phyloP scores from a whole-genome alignment of 2,329 filamentous ascomycete genomes.

The Monosporascus sp. region DNA sequence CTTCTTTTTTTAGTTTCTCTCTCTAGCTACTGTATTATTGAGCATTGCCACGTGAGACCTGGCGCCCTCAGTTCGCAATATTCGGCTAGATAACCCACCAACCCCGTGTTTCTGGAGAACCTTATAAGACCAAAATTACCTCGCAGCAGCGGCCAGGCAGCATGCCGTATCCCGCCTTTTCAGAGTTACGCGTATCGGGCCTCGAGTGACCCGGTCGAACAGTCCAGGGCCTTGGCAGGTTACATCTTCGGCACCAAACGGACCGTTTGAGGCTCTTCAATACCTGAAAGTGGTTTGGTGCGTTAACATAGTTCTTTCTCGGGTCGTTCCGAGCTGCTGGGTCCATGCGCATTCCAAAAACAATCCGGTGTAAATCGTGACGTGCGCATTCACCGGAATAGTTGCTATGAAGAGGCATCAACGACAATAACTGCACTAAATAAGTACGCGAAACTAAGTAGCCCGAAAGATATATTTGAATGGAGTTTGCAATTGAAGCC shows the following conservation, averaged over 20 bases:
- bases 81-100: not conserved
- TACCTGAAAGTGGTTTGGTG: not conserved
- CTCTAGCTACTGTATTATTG: not conserved
- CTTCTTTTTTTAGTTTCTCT: not conserved
- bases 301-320: not conserved
- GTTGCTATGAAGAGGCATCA: not conserved
- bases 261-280: not conserved
- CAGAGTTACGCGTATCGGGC: not conserved
- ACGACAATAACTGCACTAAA: not conserved
- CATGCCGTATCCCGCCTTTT: not conserved
- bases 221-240: not conserved
- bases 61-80: not conserved
- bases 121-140: not conserved
- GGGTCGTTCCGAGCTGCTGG: not conserved
- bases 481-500: not conserved
- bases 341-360: not conserved
- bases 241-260: not conserved
- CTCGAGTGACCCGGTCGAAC: not conserved
- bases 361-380: no score
- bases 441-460: not conserved
- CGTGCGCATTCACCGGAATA: no score
- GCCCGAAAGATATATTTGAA: not conserved
- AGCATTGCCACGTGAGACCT: not conserved
- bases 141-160: not conserved
- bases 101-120: not conserved